phyloP scores from a whole-genome alignment of 768 basidiomycete genomes.

The Hygrocybe punicea region DNA sequence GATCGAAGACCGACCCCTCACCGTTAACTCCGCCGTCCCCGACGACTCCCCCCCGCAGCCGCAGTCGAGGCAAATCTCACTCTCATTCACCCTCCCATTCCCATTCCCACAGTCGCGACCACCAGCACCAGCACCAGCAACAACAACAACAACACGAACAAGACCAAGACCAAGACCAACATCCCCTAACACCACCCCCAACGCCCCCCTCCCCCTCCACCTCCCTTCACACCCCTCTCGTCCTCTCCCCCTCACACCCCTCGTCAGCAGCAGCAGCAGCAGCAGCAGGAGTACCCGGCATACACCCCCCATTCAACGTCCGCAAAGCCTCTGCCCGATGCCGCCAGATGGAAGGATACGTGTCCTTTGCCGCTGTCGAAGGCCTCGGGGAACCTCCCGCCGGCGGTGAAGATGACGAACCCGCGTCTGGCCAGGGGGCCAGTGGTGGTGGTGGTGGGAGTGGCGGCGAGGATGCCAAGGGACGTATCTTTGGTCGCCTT shows the following conservation, averaged over 20 bases:
- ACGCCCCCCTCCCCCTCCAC: background rate
- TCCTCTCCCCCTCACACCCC: background rate
- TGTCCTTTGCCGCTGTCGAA: conserved; percentile 64
- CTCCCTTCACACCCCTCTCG: background rate
- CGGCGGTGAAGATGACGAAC: conserved; percentile 36
- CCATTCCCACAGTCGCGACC: background rate
- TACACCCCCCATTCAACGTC: conserved; percentile 50
- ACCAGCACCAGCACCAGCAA: background rate
- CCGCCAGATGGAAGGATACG: conserved; percentile 56
- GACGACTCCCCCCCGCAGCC: background rate
- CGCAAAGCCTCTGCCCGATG: conserved; percentile 58
- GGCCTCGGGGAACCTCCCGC: conserved; percentile 59
- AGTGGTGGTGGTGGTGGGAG: too few species aligned
- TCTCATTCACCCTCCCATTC: conserved; percentile 1
- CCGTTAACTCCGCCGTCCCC: conserved; percentile 1
- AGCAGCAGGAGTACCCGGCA: too few species aligned
- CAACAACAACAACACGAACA: background rate
- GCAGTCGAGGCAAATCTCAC: background rate
- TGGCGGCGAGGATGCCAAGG: conserved; percentile 29
- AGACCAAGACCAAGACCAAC: background rate
- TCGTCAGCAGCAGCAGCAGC: too few species aligned
- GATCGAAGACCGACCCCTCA: conserved; percentile 1
- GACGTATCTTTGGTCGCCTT: background rate
- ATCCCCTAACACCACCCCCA: background rate
- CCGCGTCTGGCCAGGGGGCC: background rate